Percentiles rank a stretch among this genome's conserved stretches.
Conservation (phyloP, 2,329 filamentous ascomycete species). For the Akanthomyces muscarius region DNA sequence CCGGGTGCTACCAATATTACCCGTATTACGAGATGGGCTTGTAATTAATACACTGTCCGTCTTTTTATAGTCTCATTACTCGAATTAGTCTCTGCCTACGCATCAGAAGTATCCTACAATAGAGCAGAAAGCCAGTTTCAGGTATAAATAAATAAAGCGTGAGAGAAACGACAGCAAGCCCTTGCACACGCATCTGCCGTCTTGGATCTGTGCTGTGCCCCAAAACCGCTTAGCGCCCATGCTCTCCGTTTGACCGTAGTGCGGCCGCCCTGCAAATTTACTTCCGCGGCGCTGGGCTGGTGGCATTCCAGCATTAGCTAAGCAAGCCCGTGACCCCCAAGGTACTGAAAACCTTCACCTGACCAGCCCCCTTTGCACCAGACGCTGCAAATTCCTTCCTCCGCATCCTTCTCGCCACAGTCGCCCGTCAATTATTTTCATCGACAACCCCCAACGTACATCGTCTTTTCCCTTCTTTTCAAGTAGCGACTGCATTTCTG, state of each 20-base stretch:
- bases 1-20: not conserved
- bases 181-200: not conserved
- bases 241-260: not conserved
- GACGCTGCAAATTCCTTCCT: not conserved
- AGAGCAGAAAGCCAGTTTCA: too few relatives aligned
- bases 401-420: slow-evolving; percentile 1
- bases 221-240: not conserved
- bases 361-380: not conserved
- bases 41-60: not conserved
- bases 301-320: not conserved
- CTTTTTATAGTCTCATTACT: not conserved
- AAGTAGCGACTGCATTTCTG: slow-evolving; percentile 8
- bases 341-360: not conserved
- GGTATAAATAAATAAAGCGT: too few relatives aligned
- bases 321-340: slow-evolving; percentile 3
- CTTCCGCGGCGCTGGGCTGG: not conserved
- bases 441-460: slow-evolving; percentile 9
- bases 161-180: not conserved
- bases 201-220: not conserved
- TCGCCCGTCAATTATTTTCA: not conserved
- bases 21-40: not conserved
- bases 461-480: not conserved
- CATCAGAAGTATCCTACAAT: too few relatives aligned
- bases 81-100: too few relatives aligned
- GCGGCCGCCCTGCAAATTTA: slow-evolving; percentile 6